Conservation (phyloP, 306 rosid species). For the Parietaria judaica region DNA sequence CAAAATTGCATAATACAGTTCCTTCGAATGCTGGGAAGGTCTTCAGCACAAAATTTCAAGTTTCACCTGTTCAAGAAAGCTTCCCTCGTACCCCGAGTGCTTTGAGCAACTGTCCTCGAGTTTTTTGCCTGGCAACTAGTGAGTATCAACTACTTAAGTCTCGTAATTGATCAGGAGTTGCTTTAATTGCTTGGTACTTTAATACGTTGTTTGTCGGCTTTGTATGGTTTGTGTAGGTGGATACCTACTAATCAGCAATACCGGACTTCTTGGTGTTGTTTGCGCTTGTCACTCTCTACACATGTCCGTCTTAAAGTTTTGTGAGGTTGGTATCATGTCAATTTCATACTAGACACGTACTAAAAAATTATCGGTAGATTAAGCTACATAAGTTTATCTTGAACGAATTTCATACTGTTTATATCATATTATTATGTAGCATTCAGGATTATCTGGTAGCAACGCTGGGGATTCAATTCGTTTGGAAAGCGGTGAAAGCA, state of each 20-base stretch:
- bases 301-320: slow-evolving; percentile 65
- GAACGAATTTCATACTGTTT: slow-evolving; percentile 14
- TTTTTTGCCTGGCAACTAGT: slow-evolving; percentile 28
- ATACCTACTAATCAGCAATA: slow-evolving; percentile 31
- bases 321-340: slow-evolving; percentile 35
- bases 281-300: slow-evolving; percentile 55
- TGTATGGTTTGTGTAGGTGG: slow-evolving; percentile 26
- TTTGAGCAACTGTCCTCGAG: slow-evolving; percentile 32
- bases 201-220: slow-evolving; percentile 2
- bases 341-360: too few relatives aligned
- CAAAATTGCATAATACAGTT: slow-evolving; percentile 14
- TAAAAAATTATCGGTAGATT: slow-evolving; percentile 2
- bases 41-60: slow-evolving; percentile 12
- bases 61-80: slow-evolving; percentile 13
- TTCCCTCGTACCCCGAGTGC: slow-evolving; percentile 15
- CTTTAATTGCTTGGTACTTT: neutral
- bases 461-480: slow-evolving; percentile 48
- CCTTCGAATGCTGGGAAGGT: slow-evolving; percentile 18
- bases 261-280: slow-evolving; percentile 51
- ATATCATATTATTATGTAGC: slow-evolving; percentile 40
- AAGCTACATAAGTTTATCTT: slow-evolving; percentile 12
- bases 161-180: neutral
- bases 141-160: slow-evolving; percentile 14
- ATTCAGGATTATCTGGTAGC: slow-evolving; percentile 43
- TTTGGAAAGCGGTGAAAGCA: slow-evolving; percentile 59